Evolutionary conservation across 2,329 filamentous ascomycete species (phyloP).

Genomic region (Fusarium pseudocircinatum): DNA sequence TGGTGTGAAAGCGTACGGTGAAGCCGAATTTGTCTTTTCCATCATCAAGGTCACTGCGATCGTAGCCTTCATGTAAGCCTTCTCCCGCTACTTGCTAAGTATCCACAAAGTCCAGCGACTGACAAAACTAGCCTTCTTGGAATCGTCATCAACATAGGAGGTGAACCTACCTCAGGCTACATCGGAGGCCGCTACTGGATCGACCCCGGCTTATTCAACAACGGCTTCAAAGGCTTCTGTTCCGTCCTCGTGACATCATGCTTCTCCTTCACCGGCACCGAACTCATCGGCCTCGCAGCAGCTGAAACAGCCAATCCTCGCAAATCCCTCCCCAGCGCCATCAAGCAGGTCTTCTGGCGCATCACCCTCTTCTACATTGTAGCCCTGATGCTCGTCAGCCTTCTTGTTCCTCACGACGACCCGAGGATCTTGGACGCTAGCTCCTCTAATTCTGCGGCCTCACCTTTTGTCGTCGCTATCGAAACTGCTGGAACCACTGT

Average conservation of each 20-base stretch:
- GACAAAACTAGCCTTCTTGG: conserved; percentile 72
- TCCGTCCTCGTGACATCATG: conserved; percentile 79
- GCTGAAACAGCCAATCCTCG: conserved; percentile 82
- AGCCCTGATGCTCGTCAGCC: conserved; percentile 79
- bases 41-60: conserved; percentile 87
- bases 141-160: conserved; percentile 84
- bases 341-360: conserved; percentile 96
- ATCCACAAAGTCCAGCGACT: not conserved
- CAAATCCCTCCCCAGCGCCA: conserved; percentile 84
- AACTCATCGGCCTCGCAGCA: conserved; percentile 78
- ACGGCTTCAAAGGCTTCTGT: conserved; percentile 83
- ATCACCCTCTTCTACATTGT: conserved; percentile 91
- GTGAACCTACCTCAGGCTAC: conserved; percentile 76
- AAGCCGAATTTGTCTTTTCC: conserved; percentile 88
- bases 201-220: conserved; percentile 81
- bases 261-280: conserved; percentile 79
- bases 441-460: conserved; percentile 74
- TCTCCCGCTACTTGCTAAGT: too few species aligned
- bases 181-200: conserved; percentile 83
- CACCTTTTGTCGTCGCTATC: conserved; percentile 93
- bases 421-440: conserved; percentile 67
- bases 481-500: conserved; percentile 82
- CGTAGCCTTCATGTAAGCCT: conserved; percentile 84
- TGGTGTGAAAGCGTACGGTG: conserved; percentile 89
- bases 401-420: conserved; percentile 81